Conservation (phyloP, 2,329 filamentous ascomycete genomes). For the Pezicula carpinea region DNA sequence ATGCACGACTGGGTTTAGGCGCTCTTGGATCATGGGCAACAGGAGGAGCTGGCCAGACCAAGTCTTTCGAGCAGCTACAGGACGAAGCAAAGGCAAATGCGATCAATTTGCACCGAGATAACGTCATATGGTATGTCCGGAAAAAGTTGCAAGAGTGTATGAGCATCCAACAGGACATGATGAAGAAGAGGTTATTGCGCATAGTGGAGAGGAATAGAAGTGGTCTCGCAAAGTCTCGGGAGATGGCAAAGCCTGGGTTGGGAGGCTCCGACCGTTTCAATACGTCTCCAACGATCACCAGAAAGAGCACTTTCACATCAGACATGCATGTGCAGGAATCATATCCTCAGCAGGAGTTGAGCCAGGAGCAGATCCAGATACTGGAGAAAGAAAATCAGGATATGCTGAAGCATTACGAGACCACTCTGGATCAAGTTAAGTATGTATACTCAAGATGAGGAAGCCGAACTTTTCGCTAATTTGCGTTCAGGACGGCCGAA, state of each 20-base stretch:
- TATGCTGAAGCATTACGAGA: conserved; percentile 90
- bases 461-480: conserved; percentile 6
- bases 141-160: conserved; percentile 72
- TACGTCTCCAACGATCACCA: conserved; percentile 11
- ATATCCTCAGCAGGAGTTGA: conserved; percentile 46
- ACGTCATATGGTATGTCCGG: conserved; percentile 77
- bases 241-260: conserved; percentile 19
- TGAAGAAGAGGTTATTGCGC: conserved; percentile 79
- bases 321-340: conserved; percentile 17
- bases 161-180: conserved; percentile 81
- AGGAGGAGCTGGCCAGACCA: conserved; percentile 53
- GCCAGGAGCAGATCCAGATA: conserved; percentile 81
- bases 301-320: conserved; percentile 8
- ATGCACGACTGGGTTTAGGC: conserved; percentile 56
- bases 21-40: conserved; percentile 61
- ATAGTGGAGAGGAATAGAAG: conserved; percentile 89
- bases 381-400: conserved; percentile 92
- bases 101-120: conserved; percentile 69
- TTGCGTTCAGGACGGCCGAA: conserved; percentile 65
- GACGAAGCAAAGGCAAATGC: conserved; percentile 69
- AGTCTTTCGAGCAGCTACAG: conserved; percentile 60
- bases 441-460: conserved; percentile 40
- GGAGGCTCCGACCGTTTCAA: conserved; percentile 18
- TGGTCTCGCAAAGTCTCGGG: conserved; percentile 66
- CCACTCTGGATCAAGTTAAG: conserved; percentile 91